Conservation (phyloP, 257 asterid species). For the Verbena officinalis region DNA sequence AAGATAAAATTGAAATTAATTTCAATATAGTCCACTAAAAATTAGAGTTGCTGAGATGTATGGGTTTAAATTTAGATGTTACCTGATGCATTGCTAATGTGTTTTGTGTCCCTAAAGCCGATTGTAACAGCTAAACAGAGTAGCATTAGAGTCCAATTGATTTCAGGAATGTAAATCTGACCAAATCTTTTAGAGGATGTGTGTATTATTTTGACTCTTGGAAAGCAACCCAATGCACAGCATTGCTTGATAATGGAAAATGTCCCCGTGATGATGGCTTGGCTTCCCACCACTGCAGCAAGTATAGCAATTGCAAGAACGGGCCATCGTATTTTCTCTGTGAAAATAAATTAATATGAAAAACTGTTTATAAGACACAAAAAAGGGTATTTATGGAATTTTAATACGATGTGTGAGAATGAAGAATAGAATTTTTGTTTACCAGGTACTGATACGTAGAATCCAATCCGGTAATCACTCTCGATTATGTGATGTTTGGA, state of each 20-base stretch:
- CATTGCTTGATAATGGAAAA: constrained; percentile 96
- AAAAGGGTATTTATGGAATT: background rate
- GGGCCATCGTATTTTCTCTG: constrained; percentile 85
- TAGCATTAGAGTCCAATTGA: constrained; percentile 91
- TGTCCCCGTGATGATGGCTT: constrained; percentile 91
- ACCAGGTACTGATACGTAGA: constrained; percentile 97
- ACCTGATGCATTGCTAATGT: constrained; percentile 98
- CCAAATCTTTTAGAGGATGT: constrained; percentile 89
- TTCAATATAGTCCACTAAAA: too few species aligned
- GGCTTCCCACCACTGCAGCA: constrained; percentile 98
- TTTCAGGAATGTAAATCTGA: constrained; percentile 91
- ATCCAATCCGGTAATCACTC: constrained; percentile 75
- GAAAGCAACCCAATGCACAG: constrained; percentile 93
- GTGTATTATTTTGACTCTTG: constrained; percentile 79
- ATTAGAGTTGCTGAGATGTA: too few species aligned
- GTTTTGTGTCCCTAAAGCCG: constrained; percentile 91
- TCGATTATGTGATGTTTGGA: constrained; percentile 78
- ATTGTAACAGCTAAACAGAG: constrained; percentile 89
- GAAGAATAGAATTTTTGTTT: constrained; percentile 6
- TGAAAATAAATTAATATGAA: constrained; percentile 3
- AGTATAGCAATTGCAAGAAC: constrained; percentile 95
- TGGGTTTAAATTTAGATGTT: constrained; percentile 8
- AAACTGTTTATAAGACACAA: background rate
- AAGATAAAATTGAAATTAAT: background rate
- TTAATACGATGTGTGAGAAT: background rate